A percentile compares a stretch with the other conserved stretches of the same genome.
Conservation (phyloP, 257 asterid genomes). For the Fraxinus excelsior region DNA sequence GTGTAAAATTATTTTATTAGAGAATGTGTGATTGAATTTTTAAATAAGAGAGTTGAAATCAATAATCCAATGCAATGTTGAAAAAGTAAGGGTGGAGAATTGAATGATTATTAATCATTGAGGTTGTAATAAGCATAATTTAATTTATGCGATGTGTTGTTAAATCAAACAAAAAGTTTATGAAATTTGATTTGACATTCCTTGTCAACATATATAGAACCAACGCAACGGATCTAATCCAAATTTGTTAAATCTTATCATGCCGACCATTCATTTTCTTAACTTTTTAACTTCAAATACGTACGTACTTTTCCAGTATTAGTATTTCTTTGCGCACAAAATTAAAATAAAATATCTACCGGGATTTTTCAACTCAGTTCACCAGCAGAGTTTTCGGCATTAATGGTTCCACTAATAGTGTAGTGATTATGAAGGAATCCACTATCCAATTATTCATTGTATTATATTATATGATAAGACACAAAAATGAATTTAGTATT, state of each 20-base stretch:
- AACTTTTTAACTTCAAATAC: too few species aligned
- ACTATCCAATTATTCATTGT: background rate
- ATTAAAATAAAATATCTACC: too few species aligned
- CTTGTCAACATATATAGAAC: background rate
- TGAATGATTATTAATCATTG: background rate
- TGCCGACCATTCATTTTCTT: background rate
- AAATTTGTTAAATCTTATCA: background rate
- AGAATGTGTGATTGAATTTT: too few species aligned
- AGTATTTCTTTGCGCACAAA: too few species aligned
- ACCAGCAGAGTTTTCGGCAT: too few species aligned
- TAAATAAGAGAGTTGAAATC: too few species aligned
- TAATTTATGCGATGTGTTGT: background rate
- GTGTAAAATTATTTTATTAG: too few species aligned
- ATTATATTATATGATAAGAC: too few species aligned
- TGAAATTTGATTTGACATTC: slow-evolving; percentile 7
- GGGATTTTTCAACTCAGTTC: too few species aligned
- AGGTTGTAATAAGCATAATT: background rate
- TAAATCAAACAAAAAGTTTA: slow-evolving; percentile 4
- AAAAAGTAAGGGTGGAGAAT: background rate
- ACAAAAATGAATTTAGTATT: too few species aligned
- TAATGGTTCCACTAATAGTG: background rate
- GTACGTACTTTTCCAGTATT: too few species aligned
- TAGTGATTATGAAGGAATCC: too few species aligned
- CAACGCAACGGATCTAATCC: background rate
- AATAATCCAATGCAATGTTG: background rate